Evolutionary conservation across 225 moss, liverwort and hornwort genomes (phyloP).

Genomic region (Lunularia cruciata): DNA sequence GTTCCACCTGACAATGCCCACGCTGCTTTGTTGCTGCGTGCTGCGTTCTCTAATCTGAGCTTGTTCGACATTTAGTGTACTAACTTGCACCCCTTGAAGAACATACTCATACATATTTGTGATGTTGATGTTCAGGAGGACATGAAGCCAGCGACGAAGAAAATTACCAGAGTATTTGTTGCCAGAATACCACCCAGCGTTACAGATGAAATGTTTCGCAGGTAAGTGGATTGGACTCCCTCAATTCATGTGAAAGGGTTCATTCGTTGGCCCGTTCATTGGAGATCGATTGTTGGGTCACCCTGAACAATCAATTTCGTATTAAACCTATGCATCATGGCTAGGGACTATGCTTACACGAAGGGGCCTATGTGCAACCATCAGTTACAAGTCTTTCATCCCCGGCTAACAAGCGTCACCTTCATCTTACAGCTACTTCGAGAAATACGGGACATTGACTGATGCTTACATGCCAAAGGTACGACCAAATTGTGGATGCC

Average conservation of each 20-base stretch:
- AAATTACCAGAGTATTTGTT: slow-evolving; percentile 88
- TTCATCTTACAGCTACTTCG: slow-evolving; percentile 62
- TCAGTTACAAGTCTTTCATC: not conserved
- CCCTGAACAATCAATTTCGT: not conserved
- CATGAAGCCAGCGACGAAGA: slow-evolving; percentile 84
- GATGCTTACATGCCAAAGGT: slow-evolving; percentile 99
- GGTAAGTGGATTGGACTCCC: slow-evolving; percentile 35
- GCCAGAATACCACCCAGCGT: slow-evolving; percentile 92
- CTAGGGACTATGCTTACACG: too few species aligned
- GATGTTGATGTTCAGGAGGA: slow-evolving; percentile 59
- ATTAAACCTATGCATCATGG: too few species aligned
- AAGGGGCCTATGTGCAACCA: not conserved
- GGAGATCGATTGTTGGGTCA: not conserved
- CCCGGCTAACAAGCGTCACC: not conserved
- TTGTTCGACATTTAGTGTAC: not conserved
- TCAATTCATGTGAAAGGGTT: not conserved
- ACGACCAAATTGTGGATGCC: too few species aligned
- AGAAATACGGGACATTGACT: slow-evolving; percentile 82
- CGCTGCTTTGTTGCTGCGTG: too few species aligned
- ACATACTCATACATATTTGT: too few species aligned
- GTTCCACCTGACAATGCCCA: too few species aligned
- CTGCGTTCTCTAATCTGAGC: too few species aligned
- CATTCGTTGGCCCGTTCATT: not conserved
- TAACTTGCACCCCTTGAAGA: not conserved
- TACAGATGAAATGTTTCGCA: slow-evolving; percentile 84